A percentile compares a stretch with the other conserved stretches of the same genome.
Evolutionary conservation across 1,284 basidiomycete species (phyloP).

Genomic region (Cryptococcus wingfieldii): DNA sequence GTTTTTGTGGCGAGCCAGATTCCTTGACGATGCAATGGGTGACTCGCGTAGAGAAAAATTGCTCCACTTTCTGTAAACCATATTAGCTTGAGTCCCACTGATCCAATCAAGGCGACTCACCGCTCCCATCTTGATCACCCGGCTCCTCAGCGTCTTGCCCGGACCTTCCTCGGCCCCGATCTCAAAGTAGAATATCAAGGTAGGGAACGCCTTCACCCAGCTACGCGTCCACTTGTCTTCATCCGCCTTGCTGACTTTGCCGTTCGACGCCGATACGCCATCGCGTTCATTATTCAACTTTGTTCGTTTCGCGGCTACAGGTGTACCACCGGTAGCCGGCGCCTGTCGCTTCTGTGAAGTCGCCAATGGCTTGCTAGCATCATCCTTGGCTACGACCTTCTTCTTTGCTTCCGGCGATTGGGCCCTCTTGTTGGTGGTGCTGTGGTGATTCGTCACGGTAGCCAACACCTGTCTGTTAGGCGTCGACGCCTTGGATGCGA

Average conservation of each 20-base stretch:
- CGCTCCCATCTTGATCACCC: constrained; percentile 66
- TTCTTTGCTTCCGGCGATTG: constrained; percentile 10
- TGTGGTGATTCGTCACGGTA: constrained; percentile 10
- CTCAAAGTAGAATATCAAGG: constrained; percentile 78
- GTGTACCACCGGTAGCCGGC: background rate
- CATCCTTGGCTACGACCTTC: background rate
- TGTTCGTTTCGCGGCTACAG: constrained; percentile 3
- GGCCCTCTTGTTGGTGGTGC: background rate
- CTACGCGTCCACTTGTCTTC: constrained; percentile 73
- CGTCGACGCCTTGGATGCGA: background rate
- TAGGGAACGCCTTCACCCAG: constrained; percentile 78
- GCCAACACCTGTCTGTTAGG: constrained; percentile 10
- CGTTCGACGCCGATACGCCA: background rate
- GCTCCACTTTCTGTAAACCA: constrained; percentile 62
- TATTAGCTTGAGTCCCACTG: background rate
- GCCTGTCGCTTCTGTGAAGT: constrained; percentile 6
- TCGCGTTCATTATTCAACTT: background rate
- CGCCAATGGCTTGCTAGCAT: background rate
- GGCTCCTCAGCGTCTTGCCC: constrained; percentile 54
- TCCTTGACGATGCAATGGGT: constrained; percentile 68
- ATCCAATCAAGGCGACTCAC: constrained; percentile 55
- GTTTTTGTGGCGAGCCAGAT: constrained; percentile 48
- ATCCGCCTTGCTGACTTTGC: constrained; percentile 32
- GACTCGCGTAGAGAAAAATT: constrained; percentile 78
- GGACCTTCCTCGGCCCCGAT: constrained; percentile 52